Conservation (phyloP, 768 basidiomycete genomes). For the Psilocybe subaeruginosa region DNA sequence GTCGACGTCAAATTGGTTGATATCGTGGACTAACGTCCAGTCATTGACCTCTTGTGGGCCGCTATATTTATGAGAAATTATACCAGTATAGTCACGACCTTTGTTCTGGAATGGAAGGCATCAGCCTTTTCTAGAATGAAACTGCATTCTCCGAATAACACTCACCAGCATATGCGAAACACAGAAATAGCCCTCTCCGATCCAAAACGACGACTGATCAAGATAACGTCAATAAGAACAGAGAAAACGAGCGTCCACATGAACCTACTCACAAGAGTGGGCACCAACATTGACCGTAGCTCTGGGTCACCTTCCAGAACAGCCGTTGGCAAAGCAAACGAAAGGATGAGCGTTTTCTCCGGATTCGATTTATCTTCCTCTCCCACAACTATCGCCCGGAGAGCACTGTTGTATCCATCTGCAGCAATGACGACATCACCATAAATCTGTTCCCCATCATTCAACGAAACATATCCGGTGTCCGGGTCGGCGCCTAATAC, state of each 20-base stretch:
- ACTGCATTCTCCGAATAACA: constrained; percentile 1
- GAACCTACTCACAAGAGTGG: constrained; percentile 30
- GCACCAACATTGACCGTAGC: constrained; percentile 28
- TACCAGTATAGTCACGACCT: constrained; percentile 30
- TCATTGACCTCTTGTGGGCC: constrained; percentile 24
- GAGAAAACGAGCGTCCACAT: not conserved
- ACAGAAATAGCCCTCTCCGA: constrained; percentile 28
- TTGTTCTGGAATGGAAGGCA: constrained; percentile 20
- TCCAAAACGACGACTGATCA: constrained; percentile 21
- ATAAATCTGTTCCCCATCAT: constrained; percentile 42
- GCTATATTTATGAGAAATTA: constrained; percentile 25
- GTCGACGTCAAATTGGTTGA: constrained; percentile 38
- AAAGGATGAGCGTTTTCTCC: constrained; percentile 31
- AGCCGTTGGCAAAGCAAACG: constrained; percentile 34
- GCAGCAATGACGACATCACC: constrained; percentile 65
- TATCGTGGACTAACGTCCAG: constrained; percentile 32
- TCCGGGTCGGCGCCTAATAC: constrained; percentile 35
- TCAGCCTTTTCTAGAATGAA: constrained; percentile 5
- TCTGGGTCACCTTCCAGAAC: constrained; percentile 35
- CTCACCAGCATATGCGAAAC: constrained; percentile 31
- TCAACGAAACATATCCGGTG: constrained; percentile 37
- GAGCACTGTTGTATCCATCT: constrained; percentile 51
- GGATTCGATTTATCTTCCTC: constrained; percentile 15
- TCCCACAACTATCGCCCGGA: constrained; percentile 36
- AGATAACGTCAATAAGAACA: not conserved